Conservation (phyloP, 2,329 filamentous ascomycete genomes). For the Paecilomyces formosus region DNA sequence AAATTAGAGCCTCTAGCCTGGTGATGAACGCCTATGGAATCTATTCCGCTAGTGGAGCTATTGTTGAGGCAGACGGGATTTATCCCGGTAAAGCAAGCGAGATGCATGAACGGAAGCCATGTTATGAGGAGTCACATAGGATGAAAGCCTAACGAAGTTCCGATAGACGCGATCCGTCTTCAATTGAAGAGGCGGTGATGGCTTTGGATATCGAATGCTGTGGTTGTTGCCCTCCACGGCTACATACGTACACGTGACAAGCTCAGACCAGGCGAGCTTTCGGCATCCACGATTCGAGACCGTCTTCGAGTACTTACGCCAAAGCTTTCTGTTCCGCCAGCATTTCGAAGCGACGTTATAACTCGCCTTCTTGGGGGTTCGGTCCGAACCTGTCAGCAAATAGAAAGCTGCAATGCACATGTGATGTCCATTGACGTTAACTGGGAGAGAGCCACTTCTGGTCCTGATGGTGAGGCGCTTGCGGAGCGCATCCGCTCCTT, state of each 20-base stretch:
- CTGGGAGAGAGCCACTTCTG: constrained; percentile 87
- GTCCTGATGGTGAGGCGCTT: constrained; percentile 76
- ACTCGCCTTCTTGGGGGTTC: background rate
- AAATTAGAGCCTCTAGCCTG: background rate
- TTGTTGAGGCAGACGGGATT: background rate
- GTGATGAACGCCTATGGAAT: background rate
- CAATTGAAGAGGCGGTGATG: background rate
- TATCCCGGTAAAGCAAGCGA: background rate
- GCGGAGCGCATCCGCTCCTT: constrained; percentile 85
- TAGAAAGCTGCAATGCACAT: constrained; percentile 11
- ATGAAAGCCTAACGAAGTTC: background rate
- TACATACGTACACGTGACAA: background rate
- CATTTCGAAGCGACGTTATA: background rate
- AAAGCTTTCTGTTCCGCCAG: background rate
- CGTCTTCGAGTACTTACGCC: background rate
- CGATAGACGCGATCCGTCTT: background rate
- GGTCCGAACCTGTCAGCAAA: background rate
- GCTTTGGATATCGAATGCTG: background rate
- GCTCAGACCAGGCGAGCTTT: background rate
- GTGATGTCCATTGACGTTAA: constrained; percentile 96
- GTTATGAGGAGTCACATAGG: background rate
- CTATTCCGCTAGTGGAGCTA: background rate
- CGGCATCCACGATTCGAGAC: background rate
- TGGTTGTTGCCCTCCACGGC: background rate
- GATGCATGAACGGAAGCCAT: background rate